Evolutionary conservation across 78 protist species (phyloP), one percentile per base, ranked within the genome.

Genomic region (Tieghemostelium lacteum): DNA sequence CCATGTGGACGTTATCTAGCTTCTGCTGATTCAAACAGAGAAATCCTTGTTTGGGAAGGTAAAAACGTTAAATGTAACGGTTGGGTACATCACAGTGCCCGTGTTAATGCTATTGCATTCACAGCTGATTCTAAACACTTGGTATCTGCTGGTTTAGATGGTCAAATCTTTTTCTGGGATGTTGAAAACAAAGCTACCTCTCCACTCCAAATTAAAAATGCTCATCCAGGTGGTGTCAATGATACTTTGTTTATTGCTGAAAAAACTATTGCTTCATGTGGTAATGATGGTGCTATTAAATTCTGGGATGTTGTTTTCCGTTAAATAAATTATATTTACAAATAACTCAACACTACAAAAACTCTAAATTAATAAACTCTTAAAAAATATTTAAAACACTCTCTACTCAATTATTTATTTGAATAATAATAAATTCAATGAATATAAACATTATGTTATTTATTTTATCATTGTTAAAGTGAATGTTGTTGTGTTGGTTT

Each of bases 41-140:
- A 85, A 72, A 57, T 96, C 57, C 34, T 78, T 62, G 71, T 96
- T 73, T 92, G 83, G 92, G 85, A 93, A 33, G 77, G 75, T 24
- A 39, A 75, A 63, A 58, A 34, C 31, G 19, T 8, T 1, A 75
- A 49, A 40, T 5, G 22, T 12, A 75, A 55, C 45, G 88, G 95
- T 34, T 95, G 97, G 97, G 89, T 86, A 7, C 83, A 87, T 75
- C 98, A 97, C 85, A 37, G 70, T 19, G 97, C 96, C 24, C 88
- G 94, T 65, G 72, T 97, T 57, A 95, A 72, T 86, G 19, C 75
- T 26, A 22, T 96, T 39, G 66, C 96, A 4, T 97, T 96, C 96
- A n/a, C 96, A 1, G 29, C 96, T 17, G 92, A 94, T 55, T 26
- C 72, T 22, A 42, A 54, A 34, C 64, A 69, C 64, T 19, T 96